Evolutionary conservation across 225 moss, liverwort and hornwort genomes (phyloP), one percentile per base, ranked within the genome.

Genomic region (Neckera pumila): DNA sequence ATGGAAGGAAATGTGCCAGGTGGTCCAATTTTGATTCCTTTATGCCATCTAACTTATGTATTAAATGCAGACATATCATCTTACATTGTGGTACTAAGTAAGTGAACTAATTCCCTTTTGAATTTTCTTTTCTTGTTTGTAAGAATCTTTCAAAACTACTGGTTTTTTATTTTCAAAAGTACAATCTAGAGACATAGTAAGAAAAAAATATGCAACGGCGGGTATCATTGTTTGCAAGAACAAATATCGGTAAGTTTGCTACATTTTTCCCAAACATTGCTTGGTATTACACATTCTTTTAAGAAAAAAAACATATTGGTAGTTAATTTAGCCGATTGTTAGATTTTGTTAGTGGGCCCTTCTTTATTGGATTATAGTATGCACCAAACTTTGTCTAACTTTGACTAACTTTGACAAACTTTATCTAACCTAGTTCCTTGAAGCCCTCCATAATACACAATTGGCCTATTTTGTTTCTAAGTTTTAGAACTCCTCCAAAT

Each of bases 141-240:
- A 15, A 53, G 16, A 53, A 53, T 53, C 16, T 53, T 53, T 53
- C 53, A 53, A 53, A 53, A 16, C 5, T 16, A 38, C 54, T 30
- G 11, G 8, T 53, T 77, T 77, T 36, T 23, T 54, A 36, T 21
- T 33, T 20, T 28, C 28, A 42, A 42, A 73, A 45, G 28, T 0
- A 23, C 5, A 23, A 54, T 14, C 9, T 10, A 74, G 0, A 28
- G 10, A 43, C 21, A 76, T 7, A 34, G 7, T 34, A 6, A 5
- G 7, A 51, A 51, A 21, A 7, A 45, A 18, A 18, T 43, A 53
- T 14, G 5, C 0, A 0, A 2, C 53, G 2, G n/a, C n/a, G 51
- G 13, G 2, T 2, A 76, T 53, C 12, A 51, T 33, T 51, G 5
- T 51, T 51, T 4, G 10, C 4, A 51, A 51, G 7, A 33, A 12